Conservation (phyloP, 495 filamentous ascomycete genomes). For the Achaetomiella virescens region DNA sequence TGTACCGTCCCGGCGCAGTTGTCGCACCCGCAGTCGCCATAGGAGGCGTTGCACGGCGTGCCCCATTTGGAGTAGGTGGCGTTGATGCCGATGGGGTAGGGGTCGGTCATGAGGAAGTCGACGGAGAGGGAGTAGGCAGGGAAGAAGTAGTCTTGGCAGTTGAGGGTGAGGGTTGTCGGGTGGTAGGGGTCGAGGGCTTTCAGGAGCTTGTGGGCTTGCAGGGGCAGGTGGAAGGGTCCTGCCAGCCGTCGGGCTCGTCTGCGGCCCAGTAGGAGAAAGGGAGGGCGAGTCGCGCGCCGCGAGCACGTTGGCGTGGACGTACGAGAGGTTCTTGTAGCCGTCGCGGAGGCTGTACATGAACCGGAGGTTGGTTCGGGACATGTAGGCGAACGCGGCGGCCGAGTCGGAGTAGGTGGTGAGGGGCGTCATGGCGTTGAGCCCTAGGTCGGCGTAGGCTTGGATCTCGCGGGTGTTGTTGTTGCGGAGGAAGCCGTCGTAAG, state of each 20-base stretch:
- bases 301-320: constrained; percentile 47
- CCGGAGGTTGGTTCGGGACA: constrained; percentile 47
- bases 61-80: constrained; percentile 43
- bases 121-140: constrained; percentile 52
- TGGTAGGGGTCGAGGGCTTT: constrained; percentile 60
- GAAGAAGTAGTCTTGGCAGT: constrained; percentile 68
- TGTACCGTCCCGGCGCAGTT: constrained; percentile 52
- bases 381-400: constrained; percentile 45
- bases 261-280: constrained; percentile 61
- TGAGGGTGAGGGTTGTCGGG: constrained; percentile 58
- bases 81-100: constrained; percentile 61
- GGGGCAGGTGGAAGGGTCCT: constrained; percentile 49
- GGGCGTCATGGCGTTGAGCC: constrained; percentile 39
- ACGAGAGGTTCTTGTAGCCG: constrained; percentile 51
- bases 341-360: constrained; percentile 62
- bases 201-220: constrained; percentile 31
- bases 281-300: constrained; percentile 44
- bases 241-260: constrained; percentile 65
- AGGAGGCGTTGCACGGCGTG: constrained; percentile 56
- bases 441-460: constrained; percentile 44
- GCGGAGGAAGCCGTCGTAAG: constrained; percentile 50
- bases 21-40: constrained; percentile 70
- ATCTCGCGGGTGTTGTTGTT: constrained; percentile 38
- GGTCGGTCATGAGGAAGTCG: constrained; percentile 61
- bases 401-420: constrained; percentile 36